Conservation (phyloP, 495 filamentous ascomycete species). For the Podospora conica region DNA sequence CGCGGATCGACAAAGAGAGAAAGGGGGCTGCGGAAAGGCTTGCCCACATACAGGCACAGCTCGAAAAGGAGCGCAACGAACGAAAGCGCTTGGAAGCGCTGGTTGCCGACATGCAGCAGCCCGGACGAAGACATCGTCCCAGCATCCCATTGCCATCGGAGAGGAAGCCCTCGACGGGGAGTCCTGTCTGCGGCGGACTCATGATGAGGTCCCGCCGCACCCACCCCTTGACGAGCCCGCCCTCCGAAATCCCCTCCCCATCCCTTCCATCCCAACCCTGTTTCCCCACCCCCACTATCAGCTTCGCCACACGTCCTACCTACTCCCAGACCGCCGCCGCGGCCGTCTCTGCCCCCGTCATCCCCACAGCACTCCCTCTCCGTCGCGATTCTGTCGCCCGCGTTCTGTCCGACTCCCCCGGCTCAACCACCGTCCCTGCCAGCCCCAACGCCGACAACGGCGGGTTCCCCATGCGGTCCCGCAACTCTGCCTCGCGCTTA, state of each 20-base stretch:
- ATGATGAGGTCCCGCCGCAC: slow-evolving; percentile 16
- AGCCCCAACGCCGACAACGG: slow-evolving; percentile 17
- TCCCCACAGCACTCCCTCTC: background rate
- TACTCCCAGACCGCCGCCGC: slow-evolving; percentile 19
- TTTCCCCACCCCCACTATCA: slow-evolving; percentile 7
- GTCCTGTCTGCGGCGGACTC: slow-evolving; percentile 10
- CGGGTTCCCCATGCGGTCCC: slow-evolving; percentile 23
- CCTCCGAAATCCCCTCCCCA: background rate
- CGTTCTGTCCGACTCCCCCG: background rate
- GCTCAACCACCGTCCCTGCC: background rate
- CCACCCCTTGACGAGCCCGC: slow-evolving; percentile 4
- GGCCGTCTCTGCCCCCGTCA: background rate
- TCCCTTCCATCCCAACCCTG: background rate
- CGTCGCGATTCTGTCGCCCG: slow-evolving; percentile 13
- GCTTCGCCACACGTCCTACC: slow-evolving; percentile 9
- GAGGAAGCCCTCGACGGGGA: background rate
- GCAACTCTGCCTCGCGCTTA: slow-evolving; percentile 27
- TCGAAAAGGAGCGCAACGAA: slow-evolving; percentile 23
- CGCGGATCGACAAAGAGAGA: slow-evolving; percentile 25
- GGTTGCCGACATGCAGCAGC: slow-evolving; percentile 17
- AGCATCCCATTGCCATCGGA: slow-evolving; percentile 11
- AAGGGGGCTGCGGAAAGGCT: slow-evolving; percentile 17
- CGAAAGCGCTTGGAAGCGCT: slow-evolving; percentile 15
- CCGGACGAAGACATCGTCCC: slow-evolving; percentile 4
- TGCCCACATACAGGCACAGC: slow-evolving; percentile 20